Evolutionary conservation across 225 moss, liverwort and hornwort genomes (phyloP), one percentile per base, ranked within the genome.

Genomic region (Pseudisothecium myosuroides): DNA sequence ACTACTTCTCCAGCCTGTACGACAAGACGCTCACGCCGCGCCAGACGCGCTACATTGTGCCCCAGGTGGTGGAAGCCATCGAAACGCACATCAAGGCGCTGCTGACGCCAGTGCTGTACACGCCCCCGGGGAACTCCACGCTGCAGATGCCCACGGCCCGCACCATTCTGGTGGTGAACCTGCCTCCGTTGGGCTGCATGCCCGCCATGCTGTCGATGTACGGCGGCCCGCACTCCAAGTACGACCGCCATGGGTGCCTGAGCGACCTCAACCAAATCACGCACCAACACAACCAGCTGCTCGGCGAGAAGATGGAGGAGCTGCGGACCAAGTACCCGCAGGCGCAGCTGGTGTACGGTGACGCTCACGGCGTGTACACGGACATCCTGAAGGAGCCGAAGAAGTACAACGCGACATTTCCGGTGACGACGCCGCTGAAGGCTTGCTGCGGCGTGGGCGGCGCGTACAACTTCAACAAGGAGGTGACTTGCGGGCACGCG

Each of bases 391-490:
- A 90, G 64, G 55, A 83, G 13, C 91, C 85, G 20, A 75, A 45
- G 56, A 61, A 67, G 60, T 89, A 69, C 87, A 89, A 89, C 66
- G 88, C n/a, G n/a, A n/a, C n/a, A n/a, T n/a, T n/a, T n/a, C n/a
- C n/a, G n/a, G n/a, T 90, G 58, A 66, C 83, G 11, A 23, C 79
- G 15, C 88, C 91, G 17, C 29, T 92, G 87, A n/a, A 72, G 79
- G 94, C 95, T 27, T 94, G 92, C 69, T 95, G 94, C 54, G 92
- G 95, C 14, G 43, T 21, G 50, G 94, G 95, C n/a, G 89, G 94
- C 24, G 61, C 43, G 26, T 93, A 95, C 88, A 94, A 93, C 88
- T 94, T 94, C 87, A 87, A 90, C 85, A 83, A 76, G 52, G 76
- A 52, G 34, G 76, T 76, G 76, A 76, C 76, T 76, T 76, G 76